Evolutionary conservation across 2,329 filamentous ascomycete genomes (phyloP).

Genomic region (Pseudogymnoascus sp.): DNA sequence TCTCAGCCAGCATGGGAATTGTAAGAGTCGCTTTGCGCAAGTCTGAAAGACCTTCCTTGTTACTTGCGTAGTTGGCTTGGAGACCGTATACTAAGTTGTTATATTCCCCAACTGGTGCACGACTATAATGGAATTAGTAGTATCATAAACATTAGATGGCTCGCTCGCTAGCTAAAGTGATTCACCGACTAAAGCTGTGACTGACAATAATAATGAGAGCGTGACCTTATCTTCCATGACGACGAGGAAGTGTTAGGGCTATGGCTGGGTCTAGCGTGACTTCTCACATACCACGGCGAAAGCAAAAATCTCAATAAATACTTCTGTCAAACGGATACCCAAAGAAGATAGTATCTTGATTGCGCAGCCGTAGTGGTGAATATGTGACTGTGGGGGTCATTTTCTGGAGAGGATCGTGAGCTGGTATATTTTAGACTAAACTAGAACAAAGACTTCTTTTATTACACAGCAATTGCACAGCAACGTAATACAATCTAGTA

Average conservation of each 20-base stretch:
- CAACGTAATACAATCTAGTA: not conserved
- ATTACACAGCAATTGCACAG: too few species aligned
- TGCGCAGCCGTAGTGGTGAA: not conserved
- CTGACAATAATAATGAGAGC: too few species aligned
- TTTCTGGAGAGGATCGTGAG: too few species aligned
- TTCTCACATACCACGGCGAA: not conserved
- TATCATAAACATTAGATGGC: not conserved
- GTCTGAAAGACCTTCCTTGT: not conserved
- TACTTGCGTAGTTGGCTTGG: not conserved
- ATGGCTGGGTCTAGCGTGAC: not conserved
- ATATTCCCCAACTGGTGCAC: not conserved
- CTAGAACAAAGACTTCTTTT: too few species aligned
- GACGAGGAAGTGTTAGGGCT: not conserved
- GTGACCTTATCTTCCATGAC: not conserved
- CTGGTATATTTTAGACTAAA: too few species aligned
- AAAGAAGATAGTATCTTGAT: not conserved
- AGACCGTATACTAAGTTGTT: not conserved
- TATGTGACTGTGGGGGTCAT: not conserved
- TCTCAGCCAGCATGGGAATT: not conserved
- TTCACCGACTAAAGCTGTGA: not conserved
- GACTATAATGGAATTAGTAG: not conserved
- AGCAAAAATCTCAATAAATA: too few species aligned
- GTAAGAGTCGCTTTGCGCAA: not conserved
- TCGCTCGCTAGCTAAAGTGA: not conserved
- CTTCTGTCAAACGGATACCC: not conserved